phyloP scores from a whole-genome alignment of 2,329 filamentous ascomycete genomes.

The Acephala macrosclerotiorum region DNA sequence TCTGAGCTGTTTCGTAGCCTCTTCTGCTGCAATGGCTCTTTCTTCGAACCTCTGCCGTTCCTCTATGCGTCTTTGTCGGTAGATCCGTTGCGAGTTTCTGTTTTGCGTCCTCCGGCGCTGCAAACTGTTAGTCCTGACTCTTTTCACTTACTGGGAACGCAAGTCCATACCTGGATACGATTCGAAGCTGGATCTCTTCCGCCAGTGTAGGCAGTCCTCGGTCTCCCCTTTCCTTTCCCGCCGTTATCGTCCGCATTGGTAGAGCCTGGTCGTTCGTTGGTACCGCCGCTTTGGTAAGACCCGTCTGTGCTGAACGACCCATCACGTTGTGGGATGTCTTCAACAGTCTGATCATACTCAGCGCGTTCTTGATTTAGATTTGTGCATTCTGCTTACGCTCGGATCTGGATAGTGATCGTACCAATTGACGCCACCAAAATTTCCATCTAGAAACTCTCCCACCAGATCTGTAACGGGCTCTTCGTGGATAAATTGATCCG shows the following conservation, averaged over 20 bases:
- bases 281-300: slow-evolving; percentile 1
- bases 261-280: neutral
- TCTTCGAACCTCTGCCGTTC: slow-evolving; percentile 22
- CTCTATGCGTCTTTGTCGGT: slow-evolving; percentile 24
- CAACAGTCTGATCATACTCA: slow-evolving; percentile 3
- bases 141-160: neutral
- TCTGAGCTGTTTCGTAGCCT: slow-evolving; percentile 9
- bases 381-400: neutral
- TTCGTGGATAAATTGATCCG: slow-evolving; percentile 3
- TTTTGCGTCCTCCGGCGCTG: slow-evolving; percentile 25
- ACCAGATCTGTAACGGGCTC: neutral
- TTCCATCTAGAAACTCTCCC: neutral
- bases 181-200: slow-evolving; percentile 17
- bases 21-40: slow-evolving; percentile 23
- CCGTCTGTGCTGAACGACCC: slow-evolving; percentile 15
- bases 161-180: slow-evolving; percentile 18
- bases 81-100: slow-evolving; percentile 29
- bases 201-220: slow-evolving; percentile 8
- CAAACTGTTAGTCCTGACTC: neutral
- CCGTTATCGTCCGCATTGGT: neutral
- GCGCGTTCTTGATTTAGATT: slow-evolving; percentile 2
- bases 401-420: slow-evolving; percentile 10
- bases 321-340: slow-evolving; percentile 5
- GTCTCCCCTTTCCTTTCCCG: slow-evolving; percentile 9
- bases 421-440: neutral